Evolutionary conservation across 2,329 filamentous ascomycete species (phyloP), one percentile per base, ranked within the genome.

Genomic region (Sclerotinia minor): DNA sequence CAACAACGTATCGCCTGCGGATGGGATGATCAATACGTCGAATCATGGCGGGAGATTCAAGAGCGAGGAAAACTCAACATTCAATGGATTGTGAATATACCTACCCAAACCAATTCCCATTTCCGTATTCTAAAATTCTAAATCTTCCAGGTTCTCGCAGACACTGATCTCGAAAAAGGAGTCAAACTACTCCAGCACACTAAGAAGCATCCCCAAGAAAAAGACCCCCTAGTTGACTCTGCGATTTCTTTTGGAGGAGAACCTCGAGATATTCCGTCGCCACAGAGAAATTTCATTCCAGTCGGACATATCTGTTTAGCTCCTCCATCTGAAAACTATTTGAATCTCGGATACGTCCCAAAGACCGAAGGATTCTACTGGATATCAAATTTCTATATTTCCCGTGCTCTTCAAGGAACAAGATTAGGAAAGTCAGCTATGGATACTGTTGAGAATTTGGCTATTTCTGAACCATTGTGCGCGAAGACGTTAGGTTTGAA

Each of bases 1-100:
- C 76, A 79, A 38, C 82, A 83, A 72, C 79, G 82, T 19, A 71
- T 82, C 17, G 79, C 79, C 4, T 84, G 82, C 69, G 80, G 81
- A 21, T 84, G 82, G 82, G 76, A 79, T 52, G 66, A 72, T 17
- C 76, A 81, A 5, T 71, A 77, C 38, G 78, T 83, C 2, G 71
- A 73, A 67, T 52, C 54, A 24, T 72, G 70, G 72, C 68, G 47
- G 64, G 50, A 8, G 3, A 19, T 45, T 26, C 73, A 75, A 65
- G 58, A 67, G 49, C 59, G 35, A 3, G 72, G 72, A 1, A 67
- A 69, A 13, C 71, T 74, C 55, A 69, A 69, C 55, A 53, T 72
- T 29, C 73, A 75, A 44, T 75, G 73, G 73, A 67, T 75, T 29
- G 74, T 73, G 35, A 68, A 65, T 70, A 21, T 29, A 15, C 45